Evolutionary conservation across 2,329 filamentous ascomycete genomes (phyloP), one percentile per base, ranked within the genome.

Genomic region (Diaporthe amygdali): DNA sequence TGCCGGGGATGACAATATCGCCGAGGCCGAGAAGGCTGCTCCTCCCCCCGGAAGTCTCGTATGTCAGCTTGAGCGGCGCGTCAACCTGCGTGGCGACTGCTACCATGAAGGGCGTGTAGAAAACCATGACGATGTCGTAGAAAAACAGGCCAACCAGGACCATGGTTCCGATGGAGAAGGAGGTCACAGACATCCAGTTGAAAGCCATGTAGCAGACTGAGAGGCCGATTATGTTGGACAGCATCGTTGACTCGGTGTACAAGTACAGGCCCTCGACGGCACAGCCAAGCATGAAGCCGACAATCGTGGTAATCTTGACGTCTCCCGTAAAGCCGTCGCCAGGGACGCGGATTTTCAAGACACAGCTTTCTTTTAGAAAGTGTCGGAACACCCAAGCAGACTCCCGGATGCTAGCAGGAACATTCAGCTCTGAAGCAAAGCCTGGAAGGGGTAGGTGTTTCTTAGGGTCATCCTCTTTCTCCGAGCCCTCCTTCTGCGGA

Each of bases 81-180:
- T 99, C 96, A 32, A 99, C 85, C 49, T 92, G 93, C 9, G 92
- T 97, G 15, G 96, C 96, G 10, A 99, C 94, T 0, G 93, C 94
- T 8, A 95, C 86, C 94, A 96, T 96, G 79, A 94, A 91, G 0
- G 94, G 94, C 84, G 93, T 95, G 79, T 93, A 96, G 79, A 96
- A 96, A 7, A 96, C 94, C 86, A 96, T 95, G 80, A 96, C 91
- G 61, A 99, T 96, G 79, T 99, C 96, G 78, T 99, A 99, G 78
- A 97, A 90, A 84, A 98, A 98, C 1, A 98, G 85, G 0, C 92
- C 94, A 12, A 86, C 84, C 1, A 98, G 85, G 12, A 98, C 91
- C 52, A 95, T 81, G 8, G 92, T 93, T 0, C 94, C 94, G 0
- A 94, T 97, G 68, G 88, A 84, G 78, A 98, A 97, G 0, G 94